A percentile compares a stretch with the other conserved stretches of the same genome.
Evolutionary conservation across 495 filamentous ascomycete species (phyloP).

Genomic region (Daldinia grandis): DNA sequence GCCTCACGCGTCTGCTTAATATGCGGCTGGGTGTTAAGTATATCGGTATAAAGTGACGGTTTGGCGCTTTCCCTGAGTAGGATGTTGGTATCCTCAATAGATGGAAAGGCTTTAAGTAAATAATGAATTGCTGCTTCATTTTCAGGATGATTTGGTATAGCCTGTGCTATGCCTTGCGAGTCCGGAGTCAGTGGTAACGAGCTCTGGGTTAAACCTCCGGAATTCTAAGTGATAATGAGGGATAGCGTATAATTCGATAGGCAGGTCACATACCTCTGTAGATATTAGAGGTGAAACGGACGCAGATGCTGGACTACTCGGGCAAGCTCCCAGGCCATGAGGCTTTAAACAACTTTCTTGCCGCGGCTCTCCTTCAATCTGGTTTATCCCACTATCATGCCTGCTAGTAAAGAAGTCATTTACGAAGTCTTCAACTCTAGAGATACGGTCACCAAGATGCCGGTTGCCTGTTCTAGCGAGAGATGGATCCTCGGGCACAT

Average conservation of each 20-base stretch:
- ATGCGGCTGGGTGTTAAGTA: neutral
- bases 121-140: neutral
- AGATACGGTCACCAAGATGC: neutral
- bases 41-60: neutral
- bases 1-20: neutral
- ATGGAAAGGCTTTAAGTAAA: neutral
- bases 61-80: neutral
- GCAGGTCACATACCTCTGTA: neutral
- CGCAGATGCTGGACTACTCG: neutral
- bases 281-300: neutral
- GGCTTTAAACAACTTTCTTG: neutral
- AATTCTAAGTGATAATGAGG: neutral
- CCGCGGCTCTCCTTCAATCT: neutral
- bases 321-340: neutral
- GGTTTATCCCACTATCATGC: neutral
- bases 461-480: constrained; percentile 8
- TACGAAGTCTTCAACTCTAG: neutral
- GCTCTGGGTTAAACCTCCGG: neutral
- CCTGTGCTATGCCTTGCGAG: neutral
- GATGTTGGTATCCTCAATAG: neutral
- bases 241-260: neutral
- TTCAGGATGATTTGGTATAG: neutral
- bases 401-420: neutral
- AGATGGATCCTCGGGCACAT: constrained; percentile 45
- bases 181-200: neutral